These are phyloP conservation scores for Sphagnum tenellum DNA, from an alignment of 225 moss, liverwort and hornwort species.

Conservation along the genomic window DNA sequence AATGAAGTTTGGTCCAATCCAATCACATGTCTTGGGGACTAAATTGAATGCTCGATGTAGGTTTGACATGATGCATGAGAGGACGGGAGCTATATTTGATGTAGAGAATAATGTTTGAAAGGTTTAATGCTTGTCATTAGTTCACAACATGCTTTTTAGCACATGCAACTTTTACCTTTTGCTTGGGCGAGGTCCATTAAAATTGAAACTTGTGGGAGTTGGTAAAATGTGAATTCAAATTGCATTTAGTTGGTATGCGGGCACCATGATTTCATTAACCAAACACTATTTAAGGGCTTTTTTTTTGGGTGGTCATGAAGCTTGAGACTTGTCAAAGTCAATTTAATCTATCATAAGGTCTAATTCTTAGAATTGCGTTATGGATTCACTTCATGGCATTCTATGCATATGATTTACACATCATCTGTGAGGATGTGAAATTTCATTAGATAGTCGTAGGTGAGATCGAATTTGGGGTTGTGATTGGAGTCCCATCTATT, in stretches of 20 bases:
- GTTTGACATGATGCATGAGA: conserved; percentile 68
- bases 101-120: conserved; percentile 73
- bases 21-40: conserved; percentile 89
- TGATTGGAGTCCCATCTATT: too few relatives aligned
- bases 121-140: conserved; percentile 48
- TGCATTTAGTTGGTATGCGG: conserved; percentile 35
- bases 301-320: too few relatives aligned
- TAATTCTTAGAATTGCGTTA: too few relatives aligned
- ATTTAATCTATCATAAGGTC: too few relatives aligned
- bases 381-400: too few relatives aligned
- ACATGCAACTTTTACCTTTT: conserved; percentile 59
- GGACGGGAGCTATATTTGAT: conserved; percentile 79
- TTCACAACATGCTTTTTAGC: conserved; percentile 64
- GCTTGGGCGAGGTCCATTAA: conserved; percentile 75
- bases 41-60: conserved; percentile 88
- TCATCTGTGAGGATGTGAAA: too few relatives aligned
- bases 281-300: conserved; percentile 11
- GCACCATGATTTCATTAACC: conserved; percentile 49
- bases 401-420: too few relatives aligned
- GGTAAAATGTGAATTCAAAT: conserved; percentile 47
- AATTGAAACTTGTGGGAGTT: conserved; percentile 71
- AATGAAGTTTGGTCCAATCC: conserved; percentile 44
- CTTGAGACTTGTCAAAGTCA: too few relatives aligned
- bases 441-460: too few relatives aligned
- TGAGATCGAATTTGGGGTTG: too few relatives aligned